Base-by-base conservation (phyloP, 2,329 filamentous ascomycete species). In the Aureobasidium leucospermi region DNA sequence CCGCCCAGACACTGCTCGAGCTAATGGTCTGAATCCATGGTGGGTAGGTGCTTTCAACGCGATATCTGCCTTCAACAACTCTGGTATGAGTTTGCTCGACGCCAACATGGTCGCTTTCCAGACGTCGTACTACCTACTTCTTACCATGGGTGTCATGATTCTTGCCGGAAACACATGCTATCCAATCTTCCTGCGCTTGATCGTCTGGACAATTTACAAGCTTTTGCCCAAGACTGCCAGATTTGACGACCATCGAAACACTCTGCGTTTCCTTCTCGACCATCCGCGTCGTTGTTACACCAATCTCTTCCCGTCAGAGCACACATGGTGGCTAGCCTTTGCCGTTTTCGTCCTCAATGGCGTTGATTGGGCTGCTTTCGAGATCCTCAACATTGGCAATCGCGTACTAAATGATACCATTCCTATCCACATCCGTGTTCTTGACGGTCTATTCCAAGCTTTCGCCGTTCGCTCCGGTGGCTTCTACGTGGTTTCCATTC, bases 11-110 rank as follows among this genome's bases (percentile, higher is more conserved):
- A 73, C 77, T 4, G 77, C 83, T 0, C 67, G 72, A 2, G 71
- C 68, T 4, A 86, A 88, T 67, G 82, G 80, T 11, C 77, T 85
- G 58, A 82, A 84, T 60, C 81, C 85, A 36, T 87, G 83, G 82
- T 88, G 85, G 85, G 75, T 84, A 2, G 85, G 85, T 42, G 79
- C 84, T 46, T 89, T 88, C 72, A 85, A 86, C 62, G 83, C 82
- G 1, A 79, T 84, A 4, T 86, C 83, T 16, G 85, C 85, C 0
- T 89, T 88, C 70, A 87, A 87, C 71, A 88, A 88, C 64, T 84
- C 80, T n/a, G 85, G 85, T 42, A 86, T 89, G 84, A 82, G 81
- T 19, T 74, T 88, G 38, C 72, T 88, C 11, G 85, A 88, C 67
- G 79, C 81, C 42, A 87, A 86, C 66, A 85, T 89, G 74, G 74